Evolutionary conservation across 306 rosid species (phyloP).

Genomic region (Cicer cuneatum): DNA sequence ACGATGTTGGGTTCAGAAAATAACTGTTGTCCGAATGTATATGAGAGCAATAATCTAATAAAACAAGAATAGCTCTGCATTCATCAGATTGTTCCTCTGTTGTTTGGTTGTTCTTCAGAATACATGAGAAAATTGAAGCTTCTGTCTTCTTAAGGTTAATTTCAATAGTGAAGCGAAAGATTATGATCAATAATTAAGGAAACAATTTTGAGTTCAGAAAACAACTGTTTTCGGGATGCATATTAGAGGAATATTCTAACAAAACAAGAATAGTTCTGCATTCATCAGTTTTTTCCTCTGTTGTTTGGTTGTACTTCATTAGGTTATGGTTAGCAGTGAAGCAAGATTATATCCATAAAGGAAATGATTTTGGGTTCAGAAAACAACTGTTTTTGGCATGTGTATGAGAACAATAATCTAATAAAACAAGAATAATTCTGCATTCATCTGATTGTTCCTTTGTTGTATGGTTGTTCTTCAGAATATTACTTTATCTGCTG

Average conservation of each 20-base stretch:
- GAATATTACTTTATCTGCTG: conserved; percentile 12
- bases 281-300: conserved; percentile 22
- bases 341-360: neutral
- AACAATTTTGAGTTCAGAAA: too few relatives aligned
- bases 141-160: conserved; percentile 20
- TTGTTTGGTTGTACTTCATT: neutral
- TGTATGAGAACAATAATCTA: conserved; percentile 2
- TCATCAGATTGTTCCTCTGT: conserved; percentile 24
- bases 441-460: conserved; percentile 24
- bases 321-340: conserved; percentile 25
- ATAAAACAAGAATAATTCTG: conserved; percentile 11
- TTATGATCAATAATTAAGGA: conserved; percentile 6
- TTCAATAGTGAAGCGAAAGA: conserved; percentile 5
- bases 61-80: conserved; percentile 7
- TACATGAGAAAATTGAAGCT: neutral
- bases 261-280: conserved; percentile 5
- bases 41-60: neutral
- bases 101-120: neutral
- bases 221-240: too few relatives aligned
- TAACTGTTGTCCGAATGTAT: too few relatives aligned
- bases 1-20: too few relatives aligned
- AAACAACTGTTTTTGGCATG: neutral
- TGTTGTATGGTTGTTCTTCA: neutral
- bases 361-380: conserved; percentile 21
- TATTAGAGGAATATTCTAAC: neutral